These are phyloP conservation scores for Phaeosphaeria sp. DNA, from an alignment of 2,329 filamentous ascomycete species.

Conservation along the genomic window DNA sequence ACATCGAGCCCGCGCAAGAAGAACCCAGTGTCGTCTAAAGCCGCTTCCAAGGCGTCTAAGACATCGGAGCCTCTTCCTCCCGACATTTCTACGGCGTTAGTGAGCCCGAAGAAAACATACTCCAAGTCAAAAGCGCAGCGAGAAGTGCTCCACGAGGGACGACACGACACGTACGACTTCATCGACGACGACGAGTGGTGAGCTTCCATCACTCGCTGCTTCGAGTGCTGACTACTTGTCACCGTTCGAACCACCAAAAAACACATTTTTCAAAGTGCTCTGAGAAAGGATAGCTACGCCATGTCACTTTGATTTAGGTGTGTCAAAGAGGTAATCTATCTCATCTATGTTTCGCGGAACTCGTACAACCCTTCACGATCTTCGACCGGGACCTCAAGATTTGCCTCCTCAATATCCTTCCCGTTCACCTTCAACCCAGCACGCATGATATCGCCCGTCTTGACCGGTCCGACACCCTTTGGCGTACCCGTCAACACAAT, in stretches of 20 bases:
- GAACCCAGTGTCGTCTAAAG: not conserved
- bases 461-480: slow-evolving; percentile 89
- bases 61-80: not conserved
- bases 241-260: too few relatives aligned
- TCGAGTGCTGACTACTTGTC: not conserved
- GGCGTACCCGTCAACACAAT: slow-evolving; percentile 96
- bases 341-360: slow-evolving; percentile 63
- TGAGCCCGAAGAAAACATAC: not conserved
- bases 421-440: slow-evolving; percentile 82
- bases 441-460: slow-evolving; percentile 84
- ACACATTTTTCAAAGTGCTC: too few relatives aligned
- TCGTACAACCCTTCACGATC: slow-evolving; percentile 79
- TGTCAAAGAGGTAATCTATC: not conserved
- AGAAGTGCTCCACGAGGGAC: not conserved
- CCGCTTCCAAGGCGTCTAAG: not conserved
- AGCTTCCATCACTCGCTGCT: not conserved
- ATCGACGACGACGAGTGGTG: not conserved
- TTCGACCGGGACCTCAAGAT: slow-evolving; percentile 81
- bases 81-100: not conserved
- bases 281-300: too few relatives aligned
- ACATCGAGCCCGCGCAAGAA: not conserved
- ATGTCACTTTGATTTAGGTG: not conserved
- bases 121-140: not conserved
- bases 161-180: not conserved
- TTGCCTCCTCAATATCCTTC: slow-evolving; percentile 83